Conservation (phyloP, 495 filamentous ascomycete species). For the Penicillium paradoxum region DNA sequence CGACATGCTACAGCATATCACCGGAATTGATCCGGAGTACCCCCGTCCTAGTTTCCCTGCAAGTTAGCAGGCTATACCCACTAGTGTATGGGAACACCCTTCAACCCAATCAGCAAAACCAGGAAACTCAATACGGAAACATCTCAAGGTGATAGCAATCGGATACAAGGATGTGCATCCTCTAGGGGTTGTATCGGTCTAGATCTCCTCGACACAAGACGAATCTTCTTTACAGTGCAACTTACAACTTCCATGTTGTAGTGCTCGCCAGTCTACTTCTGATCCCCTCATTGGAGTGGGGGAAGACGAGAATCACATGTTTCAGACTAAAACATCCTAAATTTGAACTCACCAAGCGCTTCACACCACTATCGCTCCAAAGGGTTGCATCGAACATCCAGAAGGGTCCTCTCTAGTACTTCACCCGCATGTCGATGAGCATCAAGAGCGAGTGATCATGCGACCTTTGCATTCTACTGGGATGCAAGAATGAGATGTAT, state of each 20-base stretch:
- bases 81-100: neutral
- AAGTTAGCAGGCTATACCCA: neutral
- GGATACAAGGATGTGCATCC: neutral
- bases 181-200: neutral
- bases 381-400: conserved; percentile 3
- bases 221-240: neutral
- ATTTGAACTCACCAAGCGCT: neutral
- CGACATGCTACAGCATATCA: too few relatives aligned
- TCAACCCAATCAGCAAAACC: neutral
- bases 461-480: neutral
- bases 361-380: neutral
- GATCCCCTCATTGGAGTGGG: neutral
- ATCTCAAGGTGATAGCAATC: neutral
- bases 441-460: conserved; percentile 1
- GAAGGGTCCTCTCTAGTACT: neutral
- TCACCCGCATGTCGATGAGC: neutral
- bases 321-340: neutral
- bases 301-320: conserved; percentile 4
- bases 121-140: too few relatives aligned
- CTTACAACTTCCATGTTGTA: neutral
- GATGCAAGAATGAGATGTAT: neutral
- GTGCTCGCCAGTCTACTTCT: neutral
- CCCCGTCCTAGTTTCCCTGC: neutral
- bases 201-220: neutral
- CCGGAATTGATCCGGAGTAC: neutral